A percentile compares a stretch with the other conserved stretches of the same genome.
phyloP scores from a whole-genome alignment of 2,329 filamentous ascomycete genomes.

The Pezizomycotina sp. region DNA sequence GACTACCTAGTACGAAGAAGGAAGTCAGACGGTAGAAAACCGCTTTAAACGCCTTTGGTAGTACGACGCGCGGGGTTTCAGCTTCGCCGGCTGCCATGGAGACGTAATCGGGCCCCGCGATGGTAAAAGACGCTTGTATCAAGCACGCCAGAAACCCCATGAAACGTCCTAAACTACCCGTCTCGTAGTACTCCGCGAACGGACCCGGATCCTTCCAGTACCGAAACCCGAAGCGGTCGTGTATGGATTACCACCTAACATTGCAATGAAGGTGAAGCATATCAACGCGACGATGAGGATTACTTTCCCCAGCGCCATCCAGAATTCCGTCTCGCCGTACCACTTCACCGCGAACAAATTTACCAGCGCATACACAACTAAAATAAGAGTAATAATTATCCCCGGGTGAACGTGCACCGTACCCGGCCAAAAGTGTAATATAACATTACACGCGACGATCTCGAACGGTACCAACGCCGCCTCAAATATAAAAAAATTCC shows the following conservation, averaged over 20 bases:
- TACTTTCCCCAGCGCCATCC: constrained; percentile 52
- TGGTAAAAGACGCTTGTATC: constrained; percentile 52
- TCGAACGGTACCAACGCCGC: constrained; percentile 52
- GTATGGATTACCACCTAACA: constrained; percentile 62
- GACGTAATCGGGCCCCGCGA: constrained; percentile 52
- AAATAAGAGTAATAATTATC: constrained; percentile 44
- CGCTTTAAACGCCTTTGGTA: constrained; percentile 60
- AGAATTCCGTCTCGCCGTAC: constrained; percentile 64
- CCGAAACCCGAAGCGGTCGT: constrained; percentile 57
- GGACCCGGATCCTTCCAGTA: constrained; percentile 46
- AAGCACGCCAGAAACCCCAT: constrained; percentile 62
- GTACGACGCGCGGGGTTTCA: constrained; percentile 49
- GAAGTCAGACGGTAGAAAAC: constrained; percentile 62
- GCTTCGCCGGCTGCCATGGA: constrained; percentile 40
- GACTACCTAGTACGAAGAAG: constrained; percentile 59
- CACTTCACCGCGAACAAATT: constrained; percentile 58
- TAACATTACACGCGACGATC: constrained; percentile 46
- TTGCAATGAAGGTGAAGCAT: constrained; percentile 62
- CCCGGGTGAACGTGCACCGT: constrained; percentile 37
- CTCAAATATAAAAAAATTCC: constrained; percentile 54
- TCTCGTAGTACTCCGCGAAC: constrained; percentile 49
- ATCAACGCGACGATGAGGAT: constrained; percentile 55
- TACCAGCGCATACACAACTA: constrained; percentile 43
- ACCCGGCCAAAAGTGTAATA: constrained; percentile 48
- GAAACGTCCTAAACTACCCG: constrained; percentile 51